These are phyloP conservation scores for Leptographium procerum DNA, from an alignment of 2,329 filamentous ascomycete genomes.

Conservation along the genomic window DNA sequence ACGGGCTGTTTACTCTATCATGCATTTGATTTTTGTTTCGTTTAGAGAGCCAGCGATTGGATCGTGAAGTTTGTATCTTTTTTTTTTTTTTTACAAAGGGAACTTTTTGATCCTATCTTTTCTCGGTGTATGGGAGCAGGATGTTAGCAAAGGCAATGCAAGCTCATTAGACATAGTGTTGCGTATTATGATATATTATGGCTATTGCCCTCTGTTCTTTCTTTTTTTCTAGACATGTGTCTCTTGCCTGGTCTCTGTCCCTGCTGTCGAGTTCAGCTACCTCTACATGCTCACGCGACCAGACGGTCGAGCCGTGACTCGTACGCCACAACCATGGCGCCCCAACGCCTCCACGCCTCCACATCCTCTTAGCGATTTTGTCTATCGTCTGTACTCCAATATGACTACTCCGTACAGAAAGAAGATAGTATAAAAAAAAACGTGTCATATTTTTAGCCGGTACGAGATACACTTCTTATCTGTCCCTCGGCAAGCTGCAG, in stretches of 20 bases:
- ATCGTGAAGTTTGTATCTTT: not conserved
- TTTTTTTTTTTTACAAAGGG: not conserved
- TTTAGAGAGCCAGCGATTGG: not conserved
- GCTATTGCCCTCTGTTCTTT: not conserved
- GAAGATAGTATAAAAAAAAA: not conserved
- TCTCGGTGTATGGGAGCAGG: no score
- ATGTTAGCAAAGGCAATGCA: not conserved
- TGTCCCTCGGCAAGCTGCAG: not conserved
- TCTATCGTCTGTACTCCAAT: no score
- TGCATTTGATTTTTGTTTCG: not conserved
- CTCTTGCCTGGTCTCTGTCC: not conserved
- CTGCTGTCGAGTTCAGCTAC: not conserved
- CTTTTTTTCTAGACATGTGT: not conserved
- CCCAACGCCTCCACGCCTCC: no score
- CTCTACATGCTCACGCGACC: not conserved
- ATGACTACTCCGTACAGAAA: no score
- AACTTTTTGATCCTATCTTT: not conserved
- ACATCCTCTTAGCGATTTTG: not conserved
- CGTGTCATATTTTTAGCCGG: not conserved
- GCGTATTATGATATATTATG: not conserved
- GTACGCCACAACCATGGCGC: not conserved
- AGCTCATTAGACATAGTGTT: not conserved
- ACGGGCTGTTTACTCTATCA: not conserved
- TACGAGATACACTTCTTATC: not conserved
- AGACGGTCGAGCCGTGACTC: not conserved